Evolutionary conservation across 768 basidiomycete species (phyloP), one percentile per base, ranked within the genome.

Genomic region (Rhodotorula taiwanensis): DNA sequence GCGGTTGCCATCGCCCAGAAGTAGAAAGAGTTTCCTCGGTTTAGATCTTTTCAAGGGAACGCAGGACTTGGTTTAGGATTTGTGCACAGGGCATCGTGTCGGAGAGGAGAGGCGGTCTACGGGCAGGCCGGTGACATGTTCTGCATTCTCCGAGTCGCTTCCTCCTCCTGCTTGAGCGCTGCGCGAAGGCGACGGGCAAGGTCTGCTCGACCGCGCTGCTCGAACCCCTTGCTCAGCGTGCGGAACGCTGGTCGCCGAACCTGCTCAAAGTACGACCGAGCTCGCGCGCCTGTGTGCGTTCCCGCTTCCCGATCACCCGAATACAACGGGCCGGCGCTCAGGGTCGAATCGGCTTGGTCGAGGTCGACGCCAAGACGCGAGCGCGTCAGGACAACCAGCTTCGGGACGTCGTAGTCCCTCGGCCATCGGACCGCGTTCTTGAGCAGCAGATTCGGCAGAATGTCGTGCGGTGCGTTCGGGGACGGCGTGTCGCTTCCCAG

Each of bases 281-380:
- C 28, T 21, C 53, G 23, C 13, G 43, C 48, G 30, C 3, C 7
- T 7, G 25, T 4, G 14, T 18, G 25, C 30, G 30, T 4, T 20
- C 30, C 8, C 5, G 13, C 28, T 6, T 16, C 7, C 23, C 31
- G 49, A 33, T 11, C 2, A 14, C 18, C n/a, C n/a, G n/a, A n/a
- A n/a, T n/a, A n/a, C n/a, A n/a, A n/a, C n/a, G n/a, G 2, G 6
- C 8, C 21, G 31, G 31, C 20, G 49, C 49, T 10, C 3, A n/a
- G 34, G 23, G 39, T 18, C 15, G 34, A 28, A 9, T 9, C 28
- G 10, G 34, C 43, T 21, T 44, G 13, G 4, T 23, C 42, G 49
- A 64, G 47, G 36, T 65, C 64, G 54, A 65, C 43, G 27, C 54
- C 58, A 42, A 65, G 31, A 5, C 52, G 49, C 15, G 39, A 33